Evolutionary conservation across 2,329 filamentous ascomycete genomes (phyloP).

Genomic region (Monosporascus ibericus): DNA sequence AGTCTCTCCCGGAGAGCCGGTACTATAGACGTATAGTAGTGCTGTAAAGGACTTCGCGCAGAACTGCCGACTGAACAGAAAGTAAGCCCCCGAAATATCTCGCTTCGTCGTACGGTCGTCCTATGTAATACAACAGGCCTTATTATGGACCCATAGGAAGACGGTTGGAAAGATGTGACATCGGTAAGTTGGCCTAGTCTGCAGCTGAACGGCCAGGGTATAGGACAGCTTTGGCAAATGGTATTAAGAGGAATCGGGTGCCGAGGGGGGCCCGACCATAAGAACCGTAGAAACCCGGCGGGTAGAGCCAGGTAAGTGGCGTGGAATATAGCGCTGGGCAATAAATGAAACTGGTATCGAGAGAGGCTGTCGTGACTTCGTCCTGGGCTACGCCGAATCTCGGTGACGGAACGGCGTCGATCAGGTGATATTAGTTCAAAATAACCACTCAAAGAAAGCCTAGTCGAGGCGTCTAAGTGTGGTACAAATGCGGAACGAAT

Average conservation of each 20-base stretch:
- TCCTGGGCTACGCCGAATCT: constrained; percentile 36
- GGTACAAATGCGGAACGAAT: neutral
- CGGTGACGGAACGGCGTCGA: constrained; percentile 34
- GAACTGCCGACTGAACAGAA: neutral
- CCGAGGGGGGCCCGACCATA: neutral
- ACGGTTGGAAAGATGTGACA: neutral
- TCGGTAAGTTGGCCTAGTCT: neutral
- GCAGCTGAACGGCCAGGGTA: neutral
- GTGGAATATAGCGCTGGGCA: constrained; percentile 22
- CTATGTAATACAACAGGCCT: neutral
- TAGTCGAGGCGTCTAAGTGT: constrained; percentile 5
- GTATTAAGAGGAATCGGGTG: constrained; percentile 19
- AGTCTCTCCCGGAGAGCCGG: neutral
- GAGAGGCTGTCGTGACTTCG: constrained; percentile 41
- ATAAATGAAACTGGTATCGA: constrained; percentile 26
- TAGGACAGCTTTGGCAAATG: neutral
- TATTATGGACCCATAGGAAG: neutral
- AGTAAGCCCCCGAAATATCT: neutral
- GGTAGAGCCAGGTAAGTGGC: constrained; percentile 17
- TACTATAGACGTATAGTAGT: neutral
- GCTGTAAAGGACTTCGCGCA: neutral
- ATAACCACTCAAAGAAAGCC: constrained; percentile 16
- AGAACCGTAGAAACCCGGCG: constrained; percentile 6
- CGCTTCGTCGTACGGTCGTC: neutral
- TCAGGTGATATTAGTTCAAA: constrained; percentile 33